Conservation (phyloP, 176 grass and related monocot species). For the Oryza meridionalis region DNA sequence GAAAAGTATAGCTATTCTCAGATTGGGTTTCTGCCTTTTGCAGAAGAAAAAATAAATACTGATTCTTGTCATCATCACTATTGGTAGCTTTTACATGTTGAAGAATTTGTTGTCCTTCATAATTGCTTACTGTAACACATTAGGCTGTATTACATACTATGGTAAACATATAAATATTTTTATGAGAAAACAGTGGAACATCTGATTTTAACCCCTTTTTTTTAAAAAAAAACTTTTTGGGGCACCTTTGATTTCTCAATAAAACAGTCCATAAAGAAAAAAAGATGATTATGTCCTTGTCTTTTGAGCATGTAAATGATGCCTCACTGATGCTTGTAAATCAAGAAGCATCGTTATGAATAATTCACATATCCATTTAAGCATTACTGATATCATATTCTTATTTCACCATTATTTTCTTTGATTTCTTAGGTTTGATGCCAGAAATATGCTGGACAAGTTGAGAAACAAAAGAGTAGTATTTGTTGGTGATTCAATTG, state of each 20-base stretch:
- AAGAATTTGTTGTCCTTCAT: not conserved
- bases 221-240: too few species aligned
- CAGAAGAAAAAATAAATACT: not conserved
- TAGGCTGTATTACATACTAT: too few species aligned
- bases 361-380: not conserved
- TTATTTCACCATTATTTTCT: constrained; percentile 5
- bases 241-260: too few species aligned
- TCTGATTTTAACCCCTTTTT: too few species aligned
- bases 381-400: not conserved
- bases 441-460: constrained; percentile 63
- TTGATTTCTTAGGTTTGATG: constrained; percentile 64
- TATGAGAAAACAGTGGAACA: too few species aligned
- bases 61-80: not conserved
- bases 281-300: too few species aligned
- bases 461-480: constrained; percentile 67
- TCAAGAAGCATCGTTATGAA: not conserved
- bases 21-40: not conserved
- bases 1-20: not conserved
- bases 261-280: too few species aligned
- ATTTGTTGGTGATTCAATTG: constrained; percentile 91
- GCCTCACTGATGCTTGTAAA: too few species aligned
- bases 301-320: too few species aligned
- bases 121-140: not conserved
- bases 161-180: too few species aligned
- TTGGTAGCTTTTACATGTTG: not conserved